These are phyloP conservation scores for Lactarius pseudohatsudake DNA, from an alignment of 768 basidiomycete species.

Conservation along the genomic window DNA sequence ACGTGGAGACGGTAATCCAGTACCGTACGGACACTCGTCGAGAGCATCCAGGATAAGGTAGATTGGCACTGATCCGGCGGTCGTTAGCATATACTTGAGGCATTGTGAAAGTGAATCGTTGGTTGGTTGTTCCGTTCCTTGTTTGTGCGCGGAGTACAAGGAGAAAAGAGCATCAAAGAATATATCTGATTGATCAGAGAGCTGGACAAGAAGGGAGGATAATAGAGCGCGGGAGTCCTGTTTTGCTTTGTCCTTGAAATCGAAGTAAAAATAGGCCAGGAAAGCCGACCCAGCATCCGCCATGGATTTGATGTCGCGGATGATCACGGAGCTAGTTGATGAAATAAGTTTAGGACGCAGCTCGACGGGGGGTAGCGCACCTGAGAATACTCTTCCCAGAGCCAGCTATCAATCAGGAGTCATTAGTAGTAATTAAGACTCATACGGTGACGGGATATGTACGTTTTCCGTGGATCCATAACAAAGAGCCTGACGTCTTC, in stretches of 20 bases:
- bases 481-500: neutral
- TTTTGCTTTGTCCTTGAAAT: neutral
- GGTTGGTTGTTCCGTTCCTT: neutral
- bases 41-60: neutral
- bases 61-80: neutral
- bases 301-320: neutral
- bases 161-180: neutral
- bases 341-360: neutral
- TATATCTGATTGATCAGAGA: neutral
- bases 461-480: constrained; percentile 1
- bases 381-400: neutral
- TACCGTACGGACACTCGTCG: neutral
- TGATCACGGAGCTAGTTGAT: neutral
- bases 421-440: neutral
- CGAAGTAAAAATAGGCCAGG: neutral
- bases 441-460: neutral
- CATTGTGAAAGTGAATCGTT: neutral
- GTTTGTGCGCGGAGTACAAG: neutral
- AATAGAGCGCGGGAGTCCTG: neutral
- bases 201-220: neutral
- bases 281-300: neutral
- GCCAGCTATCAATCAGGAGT: neutral
- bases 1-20: neutral
- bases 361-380: neutral
- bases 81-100: neutral